phyloP scores from a whole-genome alignment of 1,284 basidiomycete species.

The Cryptococcus wingfieldii region DNA sequence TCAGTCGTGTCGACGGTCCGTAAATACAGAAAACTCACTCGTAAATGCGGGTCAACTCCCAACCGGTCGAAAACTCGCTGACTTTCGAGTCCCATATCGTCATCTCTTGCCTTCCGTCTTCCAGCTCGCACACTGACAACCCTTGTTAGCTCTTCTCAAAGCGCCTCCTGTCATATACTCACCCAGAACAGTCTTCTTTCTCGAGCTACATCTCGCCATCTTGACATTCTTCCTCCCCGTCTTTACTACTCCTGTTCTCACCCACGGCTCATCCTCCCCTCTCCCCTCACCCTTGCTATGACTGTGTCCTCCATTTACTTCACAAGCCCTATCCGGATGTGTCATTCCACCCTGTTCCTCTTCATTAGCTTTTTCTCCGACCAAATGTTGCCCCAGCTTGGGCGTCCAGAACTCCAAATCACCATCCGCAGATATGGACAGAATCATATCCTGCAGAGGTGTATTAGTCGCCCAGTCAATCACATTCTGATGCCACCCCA shows the following conservation, averaged over 20 bases:
- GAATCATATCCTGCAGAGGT: slow-evolving; percentile 61
- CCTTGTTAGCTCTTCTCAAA: not conserved
- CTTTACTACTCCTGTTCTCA: slow-evolving; percentile 62
- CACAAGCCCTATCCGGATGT: slow-evolving; percentile 9
- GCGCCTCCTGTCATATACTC: slow-evolving; percentile 2
- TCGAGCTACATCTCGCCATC: slow-evolving; percentile 75
- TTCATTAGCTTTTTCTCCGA: slow-evolving; percentile 5
- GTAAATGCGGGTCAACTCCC: slow-evolving; percentile 65
- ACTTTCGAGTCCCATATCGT: slow-evolving; percentile 92
- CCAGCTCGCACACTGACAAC: slow-evolving; percentile 41
- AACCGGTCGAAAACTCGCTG: slow-evolving; percentile 85
- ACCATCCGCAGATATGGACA: slow-evolving; percentile 69
- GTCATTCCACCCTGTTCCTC: not conserved
- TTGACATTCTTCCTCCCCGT: slow-evolving; percentile 63
- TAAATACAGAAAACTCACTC: slow-evolving; percentile 50
- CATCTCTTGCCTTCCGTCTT: slow-evolving; percentile 60
- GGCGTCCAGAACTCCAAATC: slow-evolving; percentile 78
- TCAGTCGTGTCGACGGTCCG: not conserved
- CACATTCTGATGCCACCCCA: slow-evolving; percentile 67
- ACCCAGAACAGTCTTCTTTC: slow-evolving; percentile 79
- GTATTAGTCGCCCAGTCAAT: slow-evolving; percentile 45
- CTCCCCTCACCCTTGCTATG: not conserved
- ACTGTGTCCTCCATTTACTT: slow-evolving; percentile 1
- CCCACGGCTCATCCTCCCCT: slow-evolving; percentile 26
- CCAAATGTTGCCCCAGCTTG: slow-evolving; percentile 50